These are phyloP conservation scores for Ophiosphaerella narmari DNA, from an alignment of 2,329 filamentous ascomycete genomes.

Conservation along the genomic window DNA sequence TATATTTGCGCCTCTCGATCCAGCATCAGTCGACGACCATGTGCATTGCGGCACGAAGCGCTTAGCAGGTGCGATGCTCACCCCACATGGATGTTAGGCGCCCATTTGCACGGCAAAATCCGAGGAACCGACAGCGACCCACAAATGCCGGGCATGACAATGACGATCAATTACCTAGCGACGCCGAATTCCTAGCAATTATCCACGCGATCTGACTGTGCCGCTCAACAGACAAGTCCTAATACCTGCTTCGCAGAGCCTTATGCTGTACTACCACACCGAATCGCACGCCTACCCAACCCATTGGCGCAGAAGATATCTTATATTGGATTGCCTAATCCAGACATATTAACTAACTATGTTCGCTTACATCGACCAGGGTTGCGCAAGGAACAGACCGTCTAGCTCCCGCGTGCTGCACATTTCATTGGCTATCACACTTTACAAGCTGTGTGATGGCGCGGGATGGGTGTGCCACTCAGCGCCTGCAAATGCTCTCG, in stretches of 20 bases:
- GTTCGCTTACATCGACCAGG: slow-evolving; percentile 8
- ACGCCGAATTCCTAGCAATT: not conserved
- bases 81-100: slow-evolving; percentile 30
- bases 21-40: too few relatives aligned
- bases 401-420: slow-evolving; percentile 21
- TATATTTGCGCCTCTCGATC: too few relatives aligned
- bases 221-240: not conserved
- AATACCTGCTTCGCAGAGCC: not conserved
- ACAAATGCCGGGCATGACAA: not conserved
- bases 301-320: slow-evolving; percentile 4
- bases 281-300: not conserved
- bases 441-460: slow-evolving; percentile 35
- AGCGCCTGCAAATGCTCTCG: slow-evolving; percentile 34
- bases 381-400: slow-evolving; percentile 18
- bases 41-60: slow-evolving; percentile 14
- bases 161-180: not conserved
- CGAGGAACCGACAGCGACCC: slow-evolving; percentile 4
- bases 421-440: slow-evolving; percentile 29
- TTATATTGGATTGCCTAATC: slow-evolving; percentile 20
- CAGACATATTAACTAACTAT: slow-evolving; percentile 20
- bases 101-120: slow-evolving; percentile 26
- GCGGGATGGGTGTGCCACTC: slow-evolving; percentile 36
- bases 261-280: slow-evolving; percentile 9
- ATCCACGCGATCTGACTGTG: not conserved
- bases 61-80: slow-evolving; percentile 25